These are phyloP conservation scores for Porcisia hertigi DNA, from an alignment of 208 protist genomes.

Conservation along the genomic window DNA sequence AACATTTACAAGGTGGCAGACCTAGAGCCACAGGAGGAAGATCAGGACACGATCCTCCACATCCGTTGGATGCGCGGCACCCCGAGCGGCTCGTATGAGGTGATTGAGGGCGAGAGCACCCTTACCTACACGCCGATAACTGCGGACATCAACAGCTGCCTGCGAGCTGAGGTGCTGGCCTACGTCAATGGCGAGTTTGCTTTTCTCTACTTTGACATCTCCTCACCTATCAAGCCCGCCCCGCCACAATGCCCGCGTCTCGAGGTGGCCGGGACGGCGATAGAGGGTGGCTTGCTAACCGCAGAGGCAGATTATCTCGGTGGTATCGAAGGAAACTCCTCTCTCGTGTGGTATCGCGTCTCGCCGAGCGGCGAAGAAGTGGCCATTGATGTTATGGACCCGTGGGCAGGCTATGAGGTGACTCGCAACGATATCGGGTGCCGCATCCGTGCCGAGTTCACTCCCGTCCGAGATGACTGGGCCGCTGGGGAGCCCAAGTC, in stretches of 20 bases:
- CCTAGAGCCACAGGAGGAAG: conserved; percentile 68
- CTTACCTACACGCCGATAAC: conserved; percentile 75
- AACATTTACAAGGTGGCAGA: conserved; percentile 87
- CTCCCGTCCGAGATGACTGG: conserved; percentile 89
- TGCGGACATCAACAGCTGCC: conserved; percentile 82
- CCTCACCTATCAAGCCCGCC: conserved; percentile 76
- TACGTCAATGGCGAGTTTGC: conserved; percentile 90
- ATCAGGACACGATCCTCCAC: conserved; percentile 88
- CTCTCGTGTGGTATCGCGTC: conserved; percentile 87
- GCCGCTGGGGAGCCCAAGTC: conserved; percentile 84
- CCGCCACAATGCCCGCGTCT: conserved; percentile 80
- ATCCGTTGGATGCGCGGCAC: conserved; percentile 92
- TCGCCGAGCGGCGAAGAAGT: conserved; percentile 63
- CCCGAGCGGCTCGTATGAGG: conserved; percentile 68
- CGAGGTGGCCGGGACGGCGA: conserved; percentile 75
- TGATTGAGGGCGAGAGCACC: conserved; percentile 89
- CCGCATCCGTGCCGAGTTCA: conserved; percentile 87
- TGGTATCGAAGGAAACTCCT: conserved; percentile 86
- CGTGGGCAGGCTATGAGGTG: conserved; percentile 84
- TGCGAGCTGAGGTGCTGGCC: conserved; percentile 88
- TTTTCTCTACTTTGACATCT: conserved; percentile 92
- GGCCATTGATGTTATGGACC: conserved; percentile 67
- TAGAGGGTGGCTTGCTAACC: conserved; percentile 78
- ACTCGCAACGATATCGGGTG: conserved; percentile 81
- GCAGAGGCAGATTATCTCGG: conserved; percentile 87